Conservation (phyloP, 2,329 filamentous ascomycete genomes). For the Bipolaris oryzae region DNA sequence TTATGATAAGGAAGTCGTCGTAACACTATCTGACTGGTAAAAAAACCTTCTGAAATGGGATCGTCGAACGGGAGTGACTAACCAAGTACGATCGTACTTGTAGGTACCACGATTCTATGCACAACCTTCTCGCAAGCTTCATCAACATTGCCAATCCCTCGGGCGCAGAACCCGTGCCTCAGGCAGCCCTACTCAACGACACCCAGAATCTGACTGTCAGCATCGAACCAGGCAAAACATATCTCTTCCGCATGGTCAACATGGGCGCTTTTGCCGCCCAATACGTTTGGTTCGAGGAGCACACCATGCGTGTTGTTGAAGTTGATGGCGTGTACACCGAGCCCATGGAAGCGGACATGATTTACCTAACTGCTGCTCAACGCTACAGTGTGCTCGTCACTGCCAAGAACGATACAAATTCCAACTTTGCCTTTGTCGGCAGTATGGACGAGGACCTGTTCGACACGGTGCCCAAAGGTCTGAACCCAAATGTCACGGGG, state of each 20-base stretch:
- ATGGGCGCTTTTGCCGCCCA: conserved; percentile 73
- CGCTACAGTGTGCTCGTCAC: conserved; percentile 71
- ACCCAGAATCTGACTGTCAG: conserved; percentile 54
- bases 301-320: conserved; percentile 69
- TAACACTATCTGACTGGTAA: conserved; percentile 72
- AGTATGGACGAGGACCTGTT: conserved; percentile 64
- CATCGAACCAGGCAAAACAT: conserved; percentile 60
- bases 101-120: conserved; percentile 65
- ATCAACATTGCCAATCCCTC: conserved; percentile 61
- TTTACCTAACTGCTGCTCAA: conserved; percentile 73
- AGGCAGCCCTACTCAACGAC: conserved; percentile 70
- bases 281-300: conserved; percentile 72
- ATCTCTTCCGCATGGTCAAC: conserved; percentile 72
- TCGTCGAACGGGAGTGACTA: background rate
- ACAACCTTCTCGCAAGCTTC: conserved; percentile 48
- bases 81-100: background rate
- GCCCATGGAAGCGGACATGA: conserved; percentile 62
- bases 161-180: conserved; percentile 69
- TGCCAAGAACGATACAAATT: conserved; percentile 60
- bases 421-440: conserved; percentile 66
- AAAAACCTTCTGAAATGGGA: background rate
- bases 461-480: conserved; percentile 66
- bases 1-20: conserved; percentile 65
- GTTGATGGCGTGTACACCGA: conserved; percentile 72
- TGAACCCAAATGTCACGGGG: conserved; percentile 69